Base-by-base conservation (phyloP, 495 filamentous ascomycete genomes). In the Rostrohypoxylon terebratum region DNA sequence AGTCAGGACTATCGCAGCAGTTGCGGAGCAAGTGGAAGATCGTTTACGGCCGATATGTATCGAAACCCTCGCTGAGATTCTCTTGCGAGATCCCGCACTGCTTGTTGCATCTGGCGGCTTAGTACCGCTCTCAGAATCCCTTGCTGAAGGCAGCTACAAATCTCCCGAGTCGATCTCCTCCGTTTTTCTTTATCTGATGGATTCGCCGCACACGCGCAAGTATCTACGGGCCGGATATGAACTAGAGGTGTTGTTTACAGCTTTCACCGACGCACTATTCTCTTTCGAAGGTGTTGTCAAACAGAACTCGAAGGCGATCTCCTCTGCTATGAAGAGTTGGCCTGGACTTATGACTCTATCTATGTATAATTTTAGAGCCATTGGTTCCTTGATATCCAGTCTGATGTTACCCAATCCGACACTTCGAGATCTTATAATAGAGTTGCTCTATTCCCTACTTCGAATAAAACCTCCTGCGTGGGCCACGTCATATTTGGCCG, bases 391-490 rank as follows among this genome's bases (percentile, higher is more conserved):
- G 54, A 83, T 97, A 18, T 87, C 90, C 10, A 93, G 92, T 34
- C 84, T 97, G 66, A 89, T 93, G 60, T 89, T 94, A 55, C 89
- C 91, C 11, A 87, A 88, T 50, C 83, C 89, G 2, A 82, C 86
- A n/a, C 85, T 90, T 76, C 89, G 83, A 74, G 92, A 84, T 82
- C 92, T 82, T 7, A 83, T 98, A 47, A 83, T 98, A 69, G 96
- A 98, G 73, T 83, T 99, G 5, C 81, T 99, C 45, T 97, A 95
- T 78, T 93, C 94, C 64, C 88, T 98, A 21, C 85, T 99, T 66
- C 90, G 94, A 47, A 97, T 99, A 77, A 98, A 97, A 75, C 90
- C 94, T 20, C 96, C 96, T 5, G 95, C 94, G 0, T 99, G 96
- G 96, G 95, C 95, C 25, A 93, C 93, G 0, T 96, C 94, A 18